Conservation (phyloP, 1,139 yeast species). For the Lodderomyces parapsilosis region DNA sequence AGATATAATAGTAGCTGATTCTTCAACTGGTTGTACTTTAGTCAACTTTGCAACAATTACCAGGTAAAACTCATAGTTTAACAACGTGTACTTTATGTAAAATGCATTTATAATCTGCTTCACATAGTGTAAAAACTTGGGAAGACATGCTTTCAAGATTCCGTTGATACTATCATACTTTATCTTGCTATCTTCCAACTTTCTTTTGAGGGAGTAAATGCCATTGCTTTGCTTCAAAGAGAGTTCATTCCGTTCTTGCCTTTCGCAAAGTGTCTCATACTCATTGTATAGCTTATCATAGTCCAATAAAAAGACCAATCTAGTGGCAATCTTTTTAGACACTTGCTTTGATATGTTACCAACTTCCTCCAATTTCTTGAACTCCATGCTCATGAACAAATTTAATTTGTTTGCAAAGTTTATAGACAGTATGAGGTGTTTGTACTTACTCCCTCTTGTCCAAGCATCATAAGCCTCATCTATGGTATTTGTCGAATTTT, state of each 20-base stretch:
- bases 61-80: conserved; percentile 28
- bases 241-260: conserved; percentile 22
- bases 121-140: conserved; percentile 32
- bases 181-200: conserved; percentile 24
- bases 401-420: conserved; percentile 8
- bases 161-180: conserved; percentile 32
- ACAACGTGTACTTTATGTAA: conserved; percentile 28
- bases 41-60: conserved; percentile 21
- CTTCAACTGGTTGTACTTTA: conserved; percentile 11
- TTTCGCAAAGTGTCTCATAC: conserved; percentile 25
- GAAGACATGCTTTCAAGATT: conserved; percentile 38
- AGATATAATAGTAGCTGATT: conserved; percentile 9
- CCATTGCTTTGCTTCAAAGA: conserved; percentile 30
- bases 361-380: conserved; percentile 16
- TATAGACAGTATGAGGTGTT: conserved; percentile 9
- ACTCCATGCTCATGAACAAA: conserved; percentile 6
- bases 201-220: conserved; percentile 31
- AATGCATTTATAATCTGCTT: conserved; percentile 24
- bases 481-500: conserved; percentile 6
- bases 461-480: conserved; percentile 13
- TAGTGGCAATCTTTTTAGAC: conserved; percentile 24
- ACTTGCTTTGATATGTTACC: conserved; percentile 23
- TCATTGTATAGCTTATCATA: conserved; percentile 30
- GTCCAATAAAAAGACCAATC: conserved; percentile 35
- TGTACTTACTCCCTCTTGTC: conserved; percentile 11